Conservation (phyloP, 2,329 filamentous ascomycete genomes). For the Rhexocercosporidium sp. region DNA sequence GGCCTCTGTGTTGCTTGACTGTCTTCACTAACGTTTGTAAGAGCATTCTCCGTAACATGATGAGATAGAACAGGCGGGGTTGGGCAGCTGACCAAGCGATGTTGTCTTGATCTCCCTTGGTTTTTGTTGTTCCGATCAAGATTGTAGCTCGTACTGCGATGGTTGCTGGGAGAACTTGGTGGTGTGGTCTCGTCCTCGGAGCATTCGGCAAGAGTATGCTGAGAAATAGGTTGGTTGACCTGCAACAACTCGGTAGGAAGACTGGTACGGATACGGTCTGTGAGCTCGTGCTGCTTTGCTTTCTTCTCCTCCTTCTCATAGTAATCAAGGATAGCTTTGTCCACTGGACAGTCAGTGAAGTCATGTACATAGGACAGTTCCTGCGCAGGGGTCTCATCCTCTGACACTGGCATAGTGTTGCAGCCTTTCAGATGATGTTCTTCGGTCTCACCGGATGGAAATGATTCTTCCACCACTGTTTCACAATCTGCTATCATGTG, state of each 20-base stretch:
- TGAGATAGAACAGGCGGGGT: conserved; percentile 9
- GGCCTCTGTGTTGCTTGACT: conserved; percentile 16
- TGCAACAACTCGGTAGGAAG: conserved; percentile 5
- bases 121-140: neutral
- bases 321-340: conserved; percentile 34
- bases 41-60: conserved; percentile 11
- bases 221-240: neutral
- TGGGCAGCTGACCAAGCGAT: conserved; percentile 20
- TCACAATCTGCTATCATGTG: conserved; percentile 14
- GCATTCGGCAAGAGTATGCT: conserved; percentile 14
- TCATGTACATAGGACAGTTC: conserved; percentile 38
- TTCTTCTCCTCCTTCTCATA: conserved; percentile 32
- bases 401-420: neutral
- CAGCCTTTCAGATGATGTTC: conserved; percentile 12
- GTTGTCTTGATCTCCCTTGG: conserved; percentile 1
- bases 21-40: conserved; percentile 8
- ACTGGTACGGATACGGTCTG: conserved; percentile 8
- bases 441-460: neutral
- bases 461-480: neutral
- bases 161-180: neutral
- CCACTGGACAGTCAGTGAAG: conserved; percentile 33
- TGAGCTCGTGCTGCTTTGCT: conserved; percentile 10
- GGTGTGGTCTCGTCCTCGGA: neutral
- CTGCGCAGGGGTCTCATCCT: conserved; percentile 2
- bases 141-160: conserved; percentile 11